A percentile compares a stretch with the other conserved stretches of the same genome.
phyloP scores from a whole-genome alignment of 768 basidiomycete genomes.

The Suillus hirtellus region DNA sequence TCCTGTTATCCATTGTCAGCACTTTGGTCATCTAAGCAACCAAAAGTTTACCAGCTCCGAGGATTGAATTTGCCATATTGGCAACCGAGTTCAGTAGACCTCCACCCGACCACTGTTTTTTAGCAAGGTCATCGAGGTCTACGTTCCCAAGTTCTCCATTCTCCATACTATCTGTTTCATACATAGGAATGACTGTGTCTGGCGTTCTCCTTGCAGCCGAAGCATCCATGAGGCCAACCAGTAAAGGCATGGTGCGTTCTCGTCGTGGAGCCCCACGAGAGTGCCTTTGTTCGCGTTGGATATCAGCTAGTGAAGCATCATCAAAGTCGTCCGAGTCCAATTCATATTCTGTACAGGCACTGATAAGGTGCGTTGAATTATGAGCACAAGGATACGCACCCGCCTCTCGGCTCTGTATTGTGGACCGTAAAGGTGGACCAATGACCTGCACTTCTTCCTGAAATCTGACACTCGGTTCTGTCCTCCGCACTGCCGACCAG shows the following conservation, averaged over 20 bases:
- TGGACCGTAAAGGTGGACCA: slow-evolving; percentile 69
- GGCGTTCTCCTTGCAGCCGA: too few relatives aligned
- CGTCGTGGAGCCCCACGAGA: slow-evolving; percentile 33
- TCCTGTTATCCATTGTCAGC: slow-evolving; percentile 40
- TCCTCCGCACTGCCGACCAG: slow-evolving; percentile 34
- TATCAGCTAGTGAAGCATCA: slow-evolving; percentile 39
- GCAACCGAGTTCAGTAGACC: slow-evolving; percentile 79
- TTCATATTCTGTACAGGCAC: slow-evolving; percentile 63
- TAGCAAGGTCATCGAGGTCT: slow-evolving; percentile 66
- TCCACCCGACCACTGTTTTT: slow-evolving; percentile 67
- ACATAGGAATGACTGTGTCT: too few relatives aligned
- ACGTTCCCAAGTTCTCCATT: too few relatives aligned
- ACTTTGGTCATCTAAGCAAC: slow-evolving; percentile 9
- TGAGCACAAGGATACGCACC: slow-evolving; percentile 53
- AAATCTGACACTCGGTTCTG: slow-evolving; percentile 59
- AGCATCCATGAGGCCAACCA: too few relatives aligned
- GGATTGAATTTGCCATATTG: slow-evolving; percentile 95
- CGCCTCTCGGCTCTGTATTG: slow-evolving; percentile 73
- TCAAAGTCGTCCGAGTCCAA: slow-evolving; percentile 83
- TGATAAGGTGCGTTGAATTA: slow-evolving; percentile 14
- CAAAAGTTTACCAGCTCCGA: slow-evolving; percentile 75
- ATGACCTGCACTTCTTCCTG: slow-evolving; percentile 70
- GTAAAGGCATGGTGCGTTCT: slow-evolving; percentile 41
- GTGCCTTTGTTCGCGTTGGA: slow-evolving; percentile 27
- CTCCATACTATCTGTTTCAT: too few relatives aligned